A percentile compares a stretch with the other conserved stretches of the same genome.
phyloP scores from a whole-genome alignment of 2,329 filamentous ascomycete genomes.

The Ophiostoma quercus region DNA sequence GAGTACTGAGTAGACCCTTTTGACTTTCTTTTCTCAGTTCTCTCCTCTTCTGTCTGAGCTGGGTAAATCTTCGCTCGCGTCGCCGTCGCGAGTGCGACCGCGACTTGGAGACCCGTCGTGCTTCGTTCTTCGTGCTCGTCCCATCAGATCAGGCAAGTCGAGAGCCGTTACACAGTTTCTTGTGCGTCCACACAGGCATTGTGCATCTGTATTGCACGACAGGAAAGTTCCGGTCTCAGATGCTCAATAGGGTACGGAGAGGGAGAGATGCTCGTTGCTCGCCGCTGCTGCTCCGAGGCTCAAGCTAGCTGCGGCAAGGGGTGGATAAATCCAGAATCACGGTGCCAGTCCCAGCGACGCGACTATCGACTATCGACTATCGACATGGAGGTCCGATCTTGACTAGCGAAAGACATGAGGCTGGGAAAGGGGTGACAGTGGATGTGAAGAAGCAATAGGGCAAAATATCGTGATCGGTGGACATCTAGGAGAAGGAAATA shows the following conservation, averaged over 20 bases:
- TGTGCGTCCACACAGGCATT: conserved; percentile 7
- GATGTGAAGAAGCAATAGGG: neutral
- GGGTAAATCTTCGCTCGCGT: conserved; percentile 2
- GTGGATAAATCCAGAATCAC: neutral
- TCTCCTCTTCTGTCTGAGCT: conserved; percentile 2
- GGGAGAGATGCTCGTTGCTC: neutral
- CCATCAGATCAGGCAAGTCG: neutral
- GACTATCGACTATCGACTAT: neutral
- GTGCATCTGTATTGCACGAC: neutral
- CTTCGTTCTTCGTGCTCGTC: neutral
- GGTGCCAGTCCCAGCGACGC: neutral
- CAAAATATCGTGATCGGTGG: neutral
- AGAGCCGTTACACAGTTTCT: neutral
- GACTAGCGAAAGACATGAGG: neutral
- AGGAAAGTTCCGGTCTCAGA: neutral
- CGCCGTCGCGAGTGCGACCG: neutral
- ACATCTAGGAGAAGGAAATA: neutral
- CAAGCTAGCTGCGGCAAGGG: neutral
- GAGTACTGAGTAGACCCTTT: neutral
- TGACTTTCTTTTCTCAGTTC: neutral
- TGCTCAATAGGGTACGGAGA: too few relatives aligned
- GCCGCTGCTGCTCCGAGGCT: neutral
- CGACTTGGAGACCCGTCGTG: neutral
- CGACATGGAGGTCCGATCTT: neutral
- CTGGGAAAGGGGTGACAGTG: neutral